phyloP scores from a whole-genome alignment of 2,329 filamentous ascomycete genomes.

The Tolypocladium album region DNA sequence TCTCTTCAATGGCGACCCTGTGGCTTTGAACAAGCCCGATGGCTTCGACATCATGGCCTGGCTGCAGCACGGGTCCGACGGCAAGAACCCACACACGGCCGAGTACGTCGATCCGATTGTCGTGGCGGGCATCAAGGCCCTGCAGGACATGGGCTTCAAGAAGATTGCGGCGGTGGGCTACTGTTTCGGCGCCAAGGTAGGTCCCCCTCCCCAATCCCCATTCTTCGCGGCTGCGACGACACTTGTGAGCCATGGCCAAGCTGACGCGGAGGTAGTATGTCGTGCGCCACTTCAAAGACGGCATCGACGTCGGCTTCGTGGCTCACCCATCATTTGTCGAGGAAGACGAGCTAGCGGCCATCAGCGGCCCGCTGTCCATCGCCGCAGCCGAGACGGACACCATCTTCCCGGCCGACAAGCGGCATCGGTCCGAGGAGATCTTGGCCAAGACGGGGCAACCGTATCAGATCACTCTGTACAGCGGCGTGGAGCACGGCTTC shows the following conservation, averaged over 20 bases:
- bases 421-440: constrained; percentile 48
- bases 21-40: constrained; percentile 13
- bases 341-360: constrained; percentile 45
- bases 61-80: constrained; percentile 29
- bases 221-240: not conserved
- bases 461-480: constrained; percentile 63
- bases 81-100: constrained; percentile 32
- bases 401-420: constrained; percentile 45
- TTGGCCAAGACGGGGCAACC: constrained; percentile 39
- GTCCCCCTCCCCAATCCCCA: constrained; percentile 16
- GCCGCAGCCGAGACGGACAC: constrained; percentile 52
- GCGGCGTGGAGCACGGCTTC: constrained; percentile 62
- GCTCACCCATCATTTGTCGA: constrained; percentile 56
- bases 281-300: constrained; percentile 49
- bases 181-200: constrained; percentile 54
- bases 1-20: constrained; percentile 25
- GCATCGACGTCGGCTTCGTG: constrained; percentile 47
- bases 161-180: constrained; percentile 50
- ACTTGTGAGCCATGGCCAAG: not conserved
- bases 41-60: constrained; percentile 21
- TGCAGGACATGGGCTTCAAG: constrained; percentile 41
- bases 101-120: constrained; percentile 22
- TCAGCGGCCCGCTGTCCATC: constrained; percentile 47
- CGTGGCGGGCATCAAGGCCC: constrained; percentile 35
- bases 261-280: constrained; percentile 46